Conservation (phyloP, 768 basidiomycete species). For the Calocybe indica region DNA sequence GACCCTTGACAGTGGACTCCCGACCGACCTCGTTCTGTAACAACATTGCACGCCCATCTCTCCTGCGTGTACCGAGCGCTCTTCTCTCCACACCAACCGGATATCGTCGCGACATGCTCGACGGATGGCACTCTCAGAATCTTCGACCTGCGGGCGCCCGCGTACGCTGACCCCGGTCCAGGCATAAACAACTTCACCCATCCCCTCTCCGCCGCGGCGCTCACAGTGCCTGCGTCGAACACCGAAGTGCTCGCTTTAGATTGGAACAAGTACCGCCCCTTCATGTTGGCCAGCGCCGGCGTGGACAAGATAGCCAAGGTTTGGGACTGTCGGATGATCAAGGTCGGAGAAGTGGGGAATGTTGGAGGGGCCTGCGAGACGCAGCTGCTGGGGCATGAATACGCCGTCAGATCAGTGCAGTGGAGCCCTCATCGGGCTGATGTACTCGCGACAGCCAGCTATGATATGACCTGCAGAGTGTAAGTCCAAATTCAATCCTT, state of each 20-base stretch:
- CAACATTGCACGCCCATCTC: conserved; percentile 78
- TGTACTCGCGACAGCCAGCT: conserved; percentile 63
- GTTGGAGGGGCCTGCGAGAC: conserved; percentile 71
- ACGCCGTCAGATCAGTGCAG: conserved; percentile 82
- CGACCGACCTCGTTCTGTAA: conserved; percentile 69
- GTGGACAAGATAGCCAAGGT: conserved; percentile 73
- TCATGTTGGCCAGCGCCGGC: conserved; percentile 69
- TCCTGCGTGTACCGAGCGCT: conserved; percentile 86
- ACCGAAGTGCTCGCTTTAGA: conserved; percentile 79
- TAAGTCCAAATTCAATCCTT: conserved; percentile 33
- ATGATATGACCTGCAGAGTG: conserved; percentile 96
- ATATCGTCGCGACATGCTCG: conserved; percentile 76
- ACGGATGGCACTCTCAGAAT: conserved; percentile 81
- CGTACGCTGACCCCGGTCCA: conserved; percentile 48
- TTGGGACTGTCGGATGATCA: conserved; percentile 88
- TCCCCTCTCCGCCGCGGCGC: conserved; percentile 62
- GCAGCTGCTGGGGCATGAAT: conserved; percentile 79
- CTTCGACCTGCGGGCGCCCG: conserved; percentile 69
- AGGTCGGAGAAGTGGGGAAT: conserved; percentile 42
- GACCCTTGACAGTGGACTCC: conserved; percentile 69
- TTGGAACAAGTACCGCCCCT: conserved; percentile 90
- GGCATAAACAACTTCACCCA: conserved; percentile 53
- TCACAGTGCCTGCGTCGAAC: conserved; percentile 73
- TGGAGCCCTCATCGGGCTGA: conserved; percentile 82
- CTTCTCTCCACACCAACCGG: conserved; percentile 90